Evolutionary conservation across 257 asterid genomes (phyloP).

Genomic region (Marsdenia floribunda): DNA sequence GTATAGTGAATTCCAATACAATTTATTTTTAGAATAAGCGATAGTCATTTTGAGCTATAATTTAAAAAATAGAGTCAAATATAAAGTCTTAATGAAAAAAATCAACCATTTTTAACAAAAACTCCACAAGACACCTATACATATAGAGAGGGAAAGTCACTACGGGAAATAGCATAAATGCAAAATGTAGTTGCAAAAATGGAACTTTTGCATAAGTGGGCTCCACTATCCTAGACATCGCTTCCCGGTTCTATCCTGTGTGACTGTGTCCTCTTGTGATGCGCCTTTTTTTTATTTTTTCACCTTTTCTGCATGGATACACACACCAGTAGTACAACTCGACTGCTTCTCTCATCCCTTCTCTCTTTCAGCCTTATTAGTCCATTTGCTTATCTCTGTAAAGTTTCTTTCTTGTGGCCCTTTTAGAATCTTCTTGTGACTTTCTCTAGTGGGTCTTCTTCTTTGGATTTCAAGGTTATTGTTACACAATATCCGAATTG

Average conservation of each 20-base stretch:
- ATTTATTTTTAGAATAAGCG: no score
- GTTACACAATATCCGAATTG: constrained; percentile 1
- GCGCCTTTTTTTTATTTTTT: neutral
- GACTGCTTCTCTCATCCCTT: neutral
- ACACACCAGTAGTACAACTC: constrained; percentile 6
- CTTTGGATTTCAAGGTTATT: constrained; percentile 17
- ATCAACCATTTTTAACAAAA: no score
- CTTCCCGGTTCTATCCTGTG: constrained; percentile 8
- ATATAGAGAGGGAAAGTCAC: neutral
- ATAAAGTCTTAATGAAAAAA: no score
- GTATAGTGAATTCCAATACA: no score
- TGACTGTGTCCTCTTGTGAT: neutral
- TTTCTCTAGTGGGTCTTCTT: constrained; percentile 16
- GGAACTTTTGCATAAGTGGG: constrained; percentile 21
- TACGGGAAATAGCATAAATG: no score
- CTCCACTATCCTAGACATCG: constrained; percentile 10
- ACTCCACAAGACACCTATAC: no score
- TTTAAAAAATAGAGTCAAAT: no score
- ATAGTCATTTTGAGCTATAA: no score
- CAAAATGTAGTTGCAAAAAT: constrained; percentile 3
- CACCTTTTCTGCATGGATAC: constrained; percentile 20
- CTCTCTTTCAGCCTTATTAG: neutral
- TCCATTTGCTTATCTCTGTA: neutral
- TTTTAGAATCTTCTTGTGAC: constrained; percentile 1
- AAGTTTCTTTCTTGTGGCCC: neutral